phyloP scores from a whole-genome alignment of 2,329 filamentous ascomycete species.

The Dryadomyces quercivorus region DNA sequence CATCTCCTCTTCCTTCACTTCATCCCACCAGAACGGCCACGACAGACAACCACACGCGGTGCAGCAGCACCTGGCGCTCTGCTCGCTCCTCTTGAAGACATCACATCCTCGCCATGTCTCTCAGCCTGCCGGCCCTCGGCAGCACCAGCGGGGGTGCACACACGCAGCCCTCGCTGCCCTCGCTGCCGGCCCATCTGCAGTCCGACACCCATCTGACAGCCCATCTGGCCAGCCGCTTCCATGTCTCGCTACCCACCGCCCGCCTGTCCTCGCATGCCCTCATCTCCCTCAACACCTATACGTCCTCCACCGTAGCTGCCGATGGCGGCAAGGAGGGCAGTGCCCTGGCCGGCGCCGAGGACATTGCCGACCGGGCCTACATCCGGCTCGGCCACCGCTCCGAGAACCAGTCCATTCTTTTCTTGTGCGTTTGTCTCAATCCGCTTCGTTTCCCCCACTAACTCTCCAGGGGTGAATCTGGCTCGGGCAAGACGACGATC shows the following conservation, averaged over 20 bases:
- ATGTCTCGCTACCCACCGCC: constrained; percentile 79
- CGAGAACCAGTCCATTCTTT: constrained; percentile 87
- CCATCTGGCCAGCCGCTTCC: constrained; percentile 79
- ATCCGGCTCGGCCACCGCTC: constrained; percentile 74
- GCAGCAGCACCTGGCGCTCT: too few species aligned
- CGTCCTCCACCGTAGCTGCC: constrained; percentile 71
- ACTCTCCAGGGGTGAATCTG: constrained; percentile 70
- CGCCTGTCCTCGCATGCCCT: constrained; percentile 83
- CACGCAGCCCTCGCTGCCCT: constrained; percentile 76
- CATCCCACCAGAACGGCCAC: too few species aligned
- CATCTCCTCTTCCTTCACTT: too few species aligned
- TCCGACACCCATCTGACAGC: constrained; percentile 56
- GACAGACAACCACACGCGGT: too few species aligned
- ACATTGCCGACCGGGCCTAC: constrained; percentile 78
- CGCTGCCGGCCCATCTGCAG: constrained; percentile 72
- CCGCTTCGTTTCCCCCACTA: background rate
- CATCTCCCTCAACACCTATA: constrained; percentile 90
- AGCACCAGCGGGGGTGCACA: constrained; percentile 48
- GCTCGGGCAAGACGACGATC: constrained; percentile 89
- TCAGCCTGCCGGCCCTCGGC: constrained; percentile 37
- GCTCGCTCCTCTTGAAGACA: background rate
- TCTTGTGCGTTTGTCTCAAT: constrained; percentile 49
- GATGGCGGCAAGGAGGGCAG: constrained; percentile 89
- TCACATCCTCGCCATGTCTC: constrained; percentile 39
- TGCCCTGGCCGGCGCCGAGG: constrained; percentile 84